phyloP scores from a whole-genome alignment of 1,139 yeast genomes.

The Blastobotrys malaysiensis region DNA sequence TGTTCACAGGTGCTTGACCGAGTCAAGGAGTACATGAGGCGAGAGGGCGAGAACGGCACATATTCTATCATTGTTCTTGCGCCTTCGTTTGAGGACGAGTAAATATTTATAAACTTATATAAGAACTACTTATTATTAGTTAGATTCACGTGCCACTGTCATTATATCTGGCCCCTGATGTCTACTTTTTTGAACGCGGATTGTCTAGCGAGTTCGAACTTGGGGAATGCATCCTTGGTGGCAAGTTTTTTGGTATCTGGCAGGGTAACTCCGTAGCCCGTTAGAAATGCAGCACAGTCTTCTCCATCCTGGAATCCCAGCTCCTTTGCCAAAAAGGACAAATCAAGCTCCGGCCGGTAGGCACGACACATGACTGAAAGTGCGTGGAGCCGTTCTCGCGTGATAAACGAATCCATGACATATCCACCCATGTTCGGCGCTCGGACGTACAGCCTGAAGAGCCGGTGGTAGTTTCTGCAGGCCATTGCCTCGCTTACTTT shows the following conservation, averaged over 20 bases:
- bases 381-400: slow-evolving; percentile 57
- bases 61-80: slow-evolving; percentile 38
- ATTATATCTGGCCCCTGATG: slow-evolving; percentile 70
- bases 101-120: background rate
- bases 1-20: slow-evolving; percentile 48
- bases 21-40: slow-evolving; percentile 59
- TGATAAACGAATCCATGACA: slow-evolving; percentile 44
- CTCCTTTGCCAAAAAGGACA: slow-evolving; percentile 43
- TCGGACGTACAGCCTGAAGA: slow-evolving; percentile 43
- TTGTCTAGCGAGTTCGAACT: slow-evolving; percentile 42
- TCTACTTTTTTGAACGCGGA: slow-evolving; percentile 62
- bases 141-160: background rate
- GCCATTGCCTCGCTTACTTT: slow-evolving; percentile 40
- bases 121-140: background rate
- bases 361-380: slow-evolving; percentile 54
- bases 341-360: slow-evolving; percentile 48
- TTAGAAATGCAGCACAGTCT: slow-evolving; percentile 8
- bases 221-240: slow-evolving; percentile 43
- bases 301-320: slow-evolving; percentile 42
- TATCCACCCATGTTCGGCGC: slow-evolving; percentile 41
- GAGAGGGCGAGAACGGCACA: slow-evolving; percentile 29
- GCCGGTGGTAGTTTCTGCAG: slow-evolving; percentile 47
- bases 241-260: slow-evolving; percentile 15
- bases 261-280: slow-evolving; percentile 7
- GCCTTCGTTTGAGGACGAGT: slow-evolving; percentile 12